Base-by-base conservation (phyloP, 2,329 filamentous ascomycete species). In the Claviceps pazoutovae region DNA sequence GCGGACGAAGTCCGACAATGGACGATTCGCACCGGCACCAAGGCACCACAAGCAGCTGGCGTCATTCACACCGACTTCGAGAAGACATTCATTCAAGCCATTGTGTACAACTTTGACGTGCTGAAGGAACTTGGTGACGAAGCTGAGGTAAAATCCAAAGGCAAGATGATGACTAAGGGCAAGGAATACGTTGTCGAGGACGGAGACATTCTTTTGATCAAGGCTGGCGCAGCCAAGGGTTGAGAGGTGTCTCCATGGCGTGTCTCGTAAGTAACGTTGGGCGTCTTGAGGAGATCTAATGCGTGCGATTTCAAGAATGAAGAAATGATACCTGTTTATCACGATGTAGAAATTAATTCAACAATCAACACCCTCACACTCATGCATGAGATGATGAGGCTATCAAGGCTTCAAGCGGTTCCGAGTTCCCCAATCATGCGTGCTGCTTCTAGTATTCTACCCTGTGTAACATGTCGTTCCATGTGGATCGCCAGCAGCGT, bases 51-150 rank as follows among this genome's bases (percentile, higher is more conserved):
- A 65, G 93, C 93, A 46, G 93, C 93, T 39, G 93, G 93, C 77
- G 93, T 98, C 56, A 98, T 98, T 60, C 93, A 98, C 73, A 88
- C 84, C 59, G 93, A 98, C 68, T 97, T 98, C 59, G 93, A 98
- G 71, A 98, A 98, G 83, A 98, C 94, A 0, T 98, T 98, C 67
- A 98, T 98, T 62, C 94, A 98, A 73, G 86, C 78, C 56, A 79
- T 98, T 57, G 89, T 96, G 34, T 97, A 95, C 74, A 97, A 95
- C 74, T 98, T 82, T 71, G 75, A 67, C 26, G 72, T 78, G 2
- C 74, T 98, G 51, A 88, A 84, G 72, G 93, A 97, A 71, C 74
- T 86, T 48, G 91, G 91, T 50, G 88, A 95, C 58, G 93, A 98
- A 74, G 75, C 82, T 23, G 80, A 86, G 59, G 86, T 96, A 59